Conservation (phyloP, 2,329 filamentous ascomycete genomes). For the Pseudogymnoascus sp. region DNA sequence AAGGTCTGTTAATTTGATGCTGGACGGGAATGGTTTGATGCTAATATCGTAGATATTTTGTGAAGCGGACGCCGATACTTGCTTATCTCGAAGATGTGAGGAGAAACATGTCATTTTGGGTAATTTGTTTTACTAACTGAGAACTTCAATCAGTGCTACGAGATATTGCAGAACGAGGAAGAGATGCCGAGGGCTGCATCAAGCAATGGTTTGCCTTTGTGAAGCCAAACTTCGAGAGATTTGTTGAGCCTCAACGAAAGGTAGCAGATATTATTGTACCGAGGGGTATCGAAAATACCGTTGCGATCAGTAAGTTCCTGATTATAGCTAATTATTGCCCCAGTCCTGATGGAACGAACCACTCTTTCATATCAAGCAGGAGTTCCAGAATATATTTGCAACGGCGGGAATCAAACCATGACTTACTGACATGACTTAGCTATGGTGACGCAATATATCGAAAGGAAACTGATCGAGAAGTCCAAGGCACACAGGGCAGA, state of each 20-base stretch:
- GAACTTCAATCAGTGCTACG: conserved; percentile 45
- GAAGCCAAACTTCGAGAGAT: conserved; percentile 94
- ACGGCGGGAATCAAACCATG: background rate
- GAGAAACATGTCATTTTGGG: background rate
- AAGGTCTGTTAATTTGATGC: conserved; percentile 43
- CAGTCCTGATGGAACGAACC: background rate
- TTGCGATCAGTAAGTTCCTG: conserved; percentile 62
- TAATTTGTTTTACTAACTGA: background rate
- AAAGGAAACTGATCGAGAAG: conserved; percentile 78
- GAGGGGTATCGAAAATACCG: conserved; percentile 85
- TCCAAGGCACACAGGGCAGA: conserved; percentile 74
- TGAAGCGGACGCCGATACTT: conserved; percentile 91
- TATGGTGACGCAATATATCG: conserved; percentile 91
- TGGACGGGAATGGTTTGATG: conserved; percentile 8
- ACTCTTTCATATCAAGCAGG: background rate
- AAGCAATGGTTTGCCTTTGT: conserved; percentile 98
- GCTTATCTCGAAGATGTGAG: conserved; percentile 77
- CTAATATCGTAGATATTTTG: conserved; percentile 64
- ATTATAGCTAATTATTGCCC: background rate
- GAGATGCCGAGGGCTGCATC: conserved; percentile 90
- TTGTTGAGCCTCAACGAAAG: conserved; percentile 82
- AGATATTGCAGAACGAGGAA: conserved; percentile 79
- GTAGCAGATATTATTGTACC: conserved; percentile 91
- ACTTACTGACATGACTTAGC: conserved; percentile 35
- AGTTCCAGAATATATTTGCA: background rate